Conservation (phyloP, 805 yeast genomes). For the Saitoella complicata region DNA sequence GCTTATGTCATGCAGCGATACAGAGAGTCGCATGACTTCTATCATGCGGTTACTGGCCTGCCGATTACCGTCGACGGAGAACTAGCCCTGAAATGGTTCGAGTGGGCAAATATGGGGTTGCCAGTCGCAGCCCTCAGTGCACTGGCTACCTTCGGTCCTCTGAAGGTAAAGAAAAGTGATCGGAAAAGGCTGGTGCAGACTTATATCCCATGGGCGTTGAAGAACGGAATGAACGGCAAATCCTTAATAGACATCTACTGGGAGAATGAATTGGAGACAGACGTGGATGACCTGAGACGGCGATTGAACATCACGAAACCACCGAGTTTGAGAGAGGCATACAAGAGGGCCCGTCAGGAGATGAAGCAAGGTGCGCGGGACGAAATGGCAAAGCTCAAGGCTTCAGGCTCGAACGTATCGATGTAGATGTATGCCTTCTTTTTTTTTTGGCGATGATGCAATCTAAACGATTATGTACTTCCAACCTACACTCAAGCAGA, state of each 20-base stretch:
- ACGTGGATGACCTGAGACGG: conserved; percentile 51
- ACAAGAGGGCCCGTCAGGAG: too few species aligned
- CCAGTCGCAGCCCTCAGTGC: conserved; percentile 94
- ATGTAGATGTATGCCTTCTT: too few species aligned
- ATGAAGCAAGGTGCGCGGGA: too few species aligned
- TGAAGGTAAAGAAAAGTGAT: conserved; percentile 47
- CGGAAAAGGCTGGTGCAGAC: conserved; percentile 44
- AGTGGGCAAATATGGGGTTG: conserved; percentile 76
- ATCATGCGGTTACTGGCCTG: conserved; percentile 77
- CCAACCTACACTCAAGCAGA: too few species aligned
- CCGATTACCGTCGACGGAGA: conserved; percentile 96
- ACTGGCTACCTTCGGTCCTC: conserved; percentile 48
- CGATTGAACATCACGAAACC: conserved; percentile 18
- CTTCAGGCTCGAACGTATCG: too few species aligned
- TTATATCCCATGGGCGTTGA: conserved; percentile 75
- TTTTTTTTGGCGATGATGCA: too few species aligned
- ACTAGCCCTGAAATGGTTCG: conserved; percentile 67
- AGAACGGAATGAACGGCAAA: conserved; percentile 51
- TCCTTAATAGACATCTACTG: conserved; percentile 77
- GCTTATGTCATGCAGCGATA: conserved; percentile 89
- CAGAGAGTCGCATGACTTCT: conserved; percentile 93
- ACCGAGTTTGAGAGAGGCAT: too few species aligned
- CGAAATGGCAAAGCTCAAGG: too few species aligned
- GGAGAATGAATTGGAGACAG: conserved; percentile 65
- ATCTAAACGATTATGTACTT: too few species aligned